These are phyloP conservation scores for Populus pruinosa DNA, from an alignment of 345 rosid species.

Conservation along the genomic window DNA sequence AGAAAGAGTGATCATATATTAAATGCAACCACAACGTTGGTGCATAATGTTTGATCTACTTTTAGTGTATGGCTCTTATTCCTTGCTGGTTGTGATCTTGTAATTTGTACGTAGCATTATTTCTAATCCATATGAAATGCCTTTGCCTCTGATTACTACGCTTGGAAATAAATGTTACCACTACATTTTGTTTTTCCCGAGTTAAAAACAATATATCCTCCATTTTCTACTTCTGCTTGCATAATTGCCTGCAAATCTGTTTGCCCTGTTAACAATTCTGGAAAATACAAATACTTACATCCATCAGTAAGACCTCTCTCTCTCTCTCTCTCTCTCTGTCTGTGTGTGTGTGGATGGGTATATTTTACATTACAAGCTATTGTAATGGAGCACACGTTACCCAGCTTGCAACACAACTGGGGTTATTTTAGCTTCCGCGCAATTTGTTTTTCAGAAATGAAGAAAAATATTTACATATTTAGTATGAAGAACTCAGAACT, in stretches of 20 bases:
- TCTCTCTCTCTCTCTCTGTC: too few relatives aligned
- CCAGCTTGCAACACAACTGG: too few relatives aligned
- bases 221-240: not conserved
- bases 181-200: not conserved
- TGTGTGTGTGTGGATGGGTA: too few relatives aligned
- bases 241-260: not conserved
- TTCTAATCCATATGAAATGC: not conserved
- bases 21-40: not conserved
- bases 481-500: too few relatives aligned
- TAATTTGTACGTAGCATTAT: not conserved
- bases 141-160: not conserved
- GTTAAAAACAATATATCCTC: not conserved
- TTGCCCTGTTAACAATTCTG: not conserved
- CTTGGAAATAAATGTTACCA: not conserved
- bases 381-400: too few relatives aligned
- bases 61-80: not conserved
- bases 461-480: too few relatives aligned
- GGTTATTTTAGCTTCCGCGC: too few relatives aligned
- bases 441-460: too few relatives aligned
- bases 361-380: too few relatives aligned
- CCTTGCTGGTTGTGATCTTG: not conserved
- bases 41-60: not conserved
- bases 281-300: too few relatives aligned
- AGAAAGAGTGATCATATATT: conserved; percentile 17
- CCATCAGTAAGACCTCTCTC: too few relatives aligned